Percentiles rank a stretch among this genome's conserved stretches.
These are phyloP conservation scores for Fraxinus greggii DNA, from an alignment of 305 asterid species.

Conservation along the genomic window DNA sequence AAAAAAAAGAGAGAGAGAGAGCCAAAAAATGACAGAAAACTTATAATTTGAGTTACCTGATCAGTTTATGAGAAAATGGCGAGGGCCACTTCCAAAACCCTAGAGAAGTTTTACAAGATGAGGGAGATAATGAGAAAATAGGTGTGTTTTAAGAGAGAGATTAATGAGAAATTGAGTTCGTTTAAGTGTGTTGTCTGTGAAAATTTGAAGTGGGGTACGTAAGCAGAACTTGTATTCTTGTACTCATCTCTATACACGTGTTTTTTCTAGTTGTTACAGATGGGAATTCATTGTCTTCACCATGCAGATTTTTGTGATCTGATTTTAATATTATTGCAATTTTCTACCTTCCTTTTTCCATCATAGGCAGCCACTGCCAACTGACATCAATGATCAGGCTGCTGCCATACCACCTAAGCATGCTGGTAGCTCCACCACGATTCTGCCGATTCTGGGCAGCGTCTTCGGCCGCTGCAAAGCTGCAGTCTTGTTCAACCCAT, in stretches of 20 bases:
- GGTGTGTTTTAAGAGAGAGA: not conserved
- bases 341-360: not conserved
- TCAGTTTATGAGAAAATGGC: not conserved
- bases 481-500: not conserved
- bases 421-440: not conserved
- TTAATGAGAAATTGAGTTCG: not conserved
- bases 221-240: conserved; percentile 9
- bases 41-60: not conserved
- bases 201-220: not conserved
- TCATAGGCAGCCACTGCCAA: not conserved
- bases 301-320: not conserved
- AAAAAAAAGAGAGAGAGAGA: conserved; percentile 2
- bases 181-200: conserved; percentile 8
- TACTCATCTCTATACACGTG: not conserved
- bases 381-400: not conserved
- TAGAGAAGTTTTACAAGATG: conserved; percentile 7
- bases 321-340: not conserved
- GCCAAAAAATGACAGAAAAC: not conserved
- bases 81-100: conserved; percentile 24
- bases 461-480: not conserved
- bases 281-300: not conserved
- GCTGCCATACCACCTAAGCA: not conserved
- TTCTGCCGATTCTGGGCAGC: too few species aligned
- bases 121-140: not conserved
- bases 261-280: not conserved